Evolutionary conservation across 257 asterid genomes (phyloP), one percentile per base, ranked within the genome.

Genomic region (Solanum paucissectum): DNA sequence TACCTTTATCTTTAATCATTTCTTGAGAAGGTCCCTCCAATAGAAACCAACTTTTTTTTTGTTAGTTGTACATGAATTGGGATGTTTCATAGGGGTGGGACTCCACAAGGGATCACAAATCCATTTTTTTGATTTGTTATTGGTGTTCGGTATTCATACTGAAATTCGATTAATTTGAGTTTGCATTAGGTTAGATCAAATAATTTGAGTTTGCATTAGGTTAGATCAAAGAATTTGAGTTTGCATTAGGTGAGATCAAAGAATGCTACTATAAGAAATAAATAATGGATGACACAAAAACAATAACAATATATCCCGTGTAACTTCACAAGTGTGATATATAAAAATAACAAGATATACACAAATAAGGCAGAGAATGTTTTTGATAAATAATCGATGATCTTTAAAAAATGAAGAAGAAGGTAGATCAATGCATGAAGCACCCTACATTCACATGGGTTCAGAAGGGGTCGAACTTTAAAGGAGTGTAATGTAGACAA

Each of bases 11-110:
- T 85, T 85, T 69, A 66, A 85, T 85, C 37, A 38, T 85, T 66
- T 14, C 87, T 37, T 71, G 21, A 64, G 87, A 64, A 85, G 75
- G 87, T 6, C 87, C 87, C 55, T 32, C n/a, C 58, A 34, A 60
- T 33, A 16, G 75, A 34, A 40, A 76, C 83, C 36, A 76, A 16
- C 66, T 42, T 25, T 18, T 23, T 23, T n/a, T 42, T 14, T 13
- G 55, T 13, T 29, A 13, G 27, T 25, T 83, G 49, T 52, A 4
- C 42, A 4, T 46, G 42, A 81, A 49, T 81, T 46, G 85, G 40
- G 85, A 81, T 81, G 42, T 44, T 25, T 42, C 84, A 79, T 44
- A 79, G n/a, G 37, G 20, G 85, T 81, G 85, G 42, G 25, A 36
- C 49, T 74, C 18, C 46, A 34, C 49, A 20, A 10, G 29, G 18